A percentile compares a stretch with the other conserved stretches of the same genome.
Evolutionary conservation across 148 eudicot species (phyloP).

Genomic region (Cornus kousa): DNA sequence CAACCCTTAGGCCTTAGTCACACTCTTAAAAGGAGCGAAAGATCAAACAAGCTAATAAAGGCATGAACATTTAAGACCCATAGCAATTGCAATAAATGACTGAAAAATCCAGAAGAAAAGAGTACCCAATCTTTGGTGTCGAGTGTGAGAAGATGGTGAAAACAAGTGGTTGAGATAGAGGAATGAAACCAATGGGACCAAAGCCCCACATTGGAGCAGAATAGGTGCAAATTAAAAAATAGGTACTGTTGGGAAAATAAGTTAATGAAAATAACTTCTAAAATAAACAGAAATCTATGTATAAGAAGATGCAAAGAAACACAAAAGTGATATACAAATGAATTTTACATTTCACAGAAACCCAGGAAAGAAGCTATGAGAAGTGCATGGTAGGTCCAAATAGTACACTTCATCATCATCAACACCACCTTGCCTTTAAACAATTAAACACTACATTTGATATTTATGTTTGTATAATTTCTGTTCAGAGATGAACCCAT

Average conservation of each 20-base stretch:
- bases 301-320: neutral
- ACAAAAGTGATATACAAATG: too few relatives aligned
- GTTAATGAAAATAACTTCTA: neutral
- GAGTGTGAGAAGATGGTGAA: neutral
- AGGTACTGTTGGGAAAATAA: too few relatives aligned
- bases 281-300: too few relatives aligned
- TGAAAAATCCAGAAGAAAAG: neutral
- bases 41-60: neutral
- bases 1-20: constrained; percentile 11
- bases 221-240: neutral
- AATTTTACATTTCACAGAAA: neutral
- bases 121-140: neutral
- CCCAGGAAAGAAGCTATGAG: neutral
- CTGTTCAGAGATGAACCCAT: neutral
- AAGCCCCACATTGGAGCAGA: neutral
- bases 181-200: neutral
- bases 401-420: too few relatives aligned
- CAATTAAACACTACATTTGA: neutral
- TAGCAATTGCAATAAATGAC: neutral
- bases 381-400: neutral
- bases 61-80: constrained; percentile 4
- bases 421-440: too few relatives aligned
- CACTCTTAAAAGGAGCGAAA: constrained; percentile 13
- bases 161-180: neutral
- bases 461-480: neutral